Base-by-base conservation (phyloP, 225 moss, liverwort and hornwort species). In the Physcomitrellopsis africana region DNA sequence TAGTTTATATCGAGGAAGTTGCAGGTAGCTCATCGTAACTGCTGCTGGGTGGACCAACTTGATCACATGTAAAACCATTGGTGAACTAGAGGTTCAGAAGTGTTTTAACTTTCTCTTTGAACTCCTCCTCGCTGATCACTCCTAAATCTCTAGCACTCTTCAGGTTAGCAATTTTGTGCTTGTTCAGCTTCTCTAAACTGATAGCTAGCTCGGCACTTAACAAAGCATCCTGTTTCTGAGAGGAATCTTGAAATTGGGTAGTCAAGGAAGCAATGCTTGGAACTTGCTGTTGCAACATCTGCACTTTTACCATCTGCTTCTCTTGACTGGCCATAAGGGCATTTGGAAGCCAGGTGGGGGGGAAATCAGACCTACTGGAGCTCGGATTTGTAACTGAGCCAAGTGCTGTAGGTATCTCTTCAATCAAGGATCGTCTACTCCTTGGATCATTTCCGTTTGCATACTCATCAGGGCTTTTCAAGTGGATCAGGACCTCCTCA, bases 401-500 rank as follows among this genome's bases (percentile, higher is more conserved):
- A 37, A 37, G 32, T 37, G 32, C 32, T 37, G 32, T 37, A 7
- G 32, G 7, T 4, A 37, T 37, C 32, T 37, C 32, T 37, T 37
- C 32, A 37, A 37, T 37, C 32, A 37, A 37, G 32, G 4, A 37
- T 37, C 32, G 20, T 76, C 72, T 47, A 67, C 72, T 76, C 73
- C 67, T 18, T 23, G 63, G 13, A 51, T 67, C 26, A 61, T 83
- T 43, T 26, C 66, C 8, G 22, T 42, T 60, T 52, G 44, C 48
- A 72, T 64, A 37, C 51, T 54, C 48, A 29, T 80, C 13, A 14
- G 66, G 22, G 44, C 56, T 14, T 57, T 80, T 83, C 66, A 79
- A 67, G 0, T 48, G 48, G 11, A 64, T 67, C 65, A 83, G 59
- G 15, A 71, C 65, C 71, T 80, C 83, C 24, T 75, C 79, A 52